phyloP scores from a whole-genome alignment of 2,329 filamentous ascomycete genomes.

The Fusarium metavorans region DNA sequence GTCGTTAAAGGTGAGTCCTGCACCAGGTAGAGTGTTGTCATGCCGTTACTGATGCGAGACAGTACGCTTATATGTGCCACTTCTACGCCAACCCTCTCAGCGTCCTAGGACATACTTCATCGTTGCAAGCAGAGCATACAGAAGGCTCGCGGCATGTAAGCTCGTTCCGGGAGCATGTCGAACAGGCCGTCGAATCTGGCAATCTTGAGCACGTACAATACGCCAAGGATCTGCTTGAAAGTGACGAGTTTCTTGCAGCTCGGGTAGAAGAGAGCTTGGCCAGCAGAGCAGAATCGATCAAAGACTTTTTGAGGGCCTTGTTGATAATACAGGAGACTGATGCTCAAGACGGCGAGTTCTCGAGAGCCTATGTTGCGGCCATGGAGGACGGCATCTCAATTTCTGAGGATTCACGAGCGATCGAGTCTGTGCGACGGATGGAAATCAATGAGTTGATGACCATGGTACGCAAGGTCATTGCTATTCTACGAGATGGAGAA shows the following conservation, averaged over 20 bases:
- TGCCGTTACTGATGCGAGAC: slow-evolving; percentile 29
- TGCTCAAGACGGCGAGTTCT: slow-evolving; percentile 56
- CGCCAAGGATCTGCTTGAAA: slow-evolving; percentile 65
- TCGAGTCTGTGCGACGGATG: slow-evolving; percentile 71
- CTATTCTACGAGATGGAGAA: slow-evolving; percentile 53
- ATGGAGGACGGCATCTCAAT: slow-evolving; percentile 67
- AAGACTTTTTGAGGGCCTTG: slow-evolving; percentile 62
- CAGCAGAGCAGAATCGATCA: slow-evolving; percentile 53
- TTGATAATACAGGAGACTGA: slow-evolving; percentile 58
- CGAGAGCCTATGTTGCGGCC: slow-evolving; percentile 70
- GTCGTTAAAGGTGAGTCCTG: slow-evolving; percentile 70
- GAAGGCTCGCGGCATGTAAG: slow-evolving; percentile 75
- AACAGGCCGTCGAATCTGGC: slow-evolving; percentile 59
- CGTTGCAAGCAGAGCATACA: slow-evolving; percentile 70
- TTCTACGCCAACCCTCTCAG: slow-evolving; percentile 84
- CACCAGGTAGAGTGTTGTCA: background rate
- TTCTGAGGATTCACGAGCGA: slow-evolving; percentile 65
- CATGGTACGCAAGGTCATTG: slow-evolving; percentile 44
- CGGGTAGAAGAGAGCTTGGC: slow-evolving; percentile 51
- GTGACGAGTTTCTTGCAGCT: slow-evolving; percentile 66
- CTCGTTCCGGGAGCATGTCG: slow-evolving; percentile 73
- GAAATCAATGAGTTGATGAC: slow-evolving; percentile 48
- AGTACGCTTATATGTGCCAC: slow-evolving; percentile 89
- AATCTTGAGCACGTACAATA: slow-evolving; percentile 58
- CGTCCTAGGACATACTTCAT: slow-evolving; percentile 63